Percentiles rank a stretch among this genome's conserved stretches.
These are phyloP conservation scores for Saccharomycopsis amapae DNA, from an alignment of 805 yeast species.

Conservation along the genomic window DNA sequence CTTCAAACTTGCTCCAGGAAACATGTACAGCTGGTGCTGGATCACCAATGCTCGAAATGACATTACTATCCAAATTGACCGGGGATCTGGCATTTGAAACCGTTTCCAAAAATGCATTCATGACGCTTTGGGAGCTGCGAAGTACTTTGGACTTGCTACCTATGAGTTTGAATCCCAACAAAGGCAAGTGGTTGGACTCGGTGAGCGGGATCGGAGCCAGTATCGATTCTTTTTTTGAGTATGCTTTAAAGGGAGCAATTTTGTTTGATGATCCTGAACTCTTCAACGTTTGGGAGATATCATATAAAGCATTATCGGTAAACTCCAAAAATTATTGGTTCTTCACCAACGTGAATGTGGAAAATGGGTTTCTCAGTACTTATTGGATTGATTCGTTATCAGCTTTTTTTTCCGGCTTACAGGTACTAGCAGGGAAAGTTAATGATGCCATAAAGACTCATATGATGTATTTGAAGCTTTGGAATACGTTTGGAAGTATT, in stretches of 20 bases:
- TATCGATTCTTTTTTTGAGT: constrained; percentile 84
- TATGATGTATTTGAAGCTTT: constrained; percentile 58
- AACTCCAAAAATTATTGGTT: constrained; percentile 45
- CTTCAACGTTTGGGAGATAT: constrained; percentile 47
- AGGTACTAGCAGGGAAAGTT: constrained; percentile 71
- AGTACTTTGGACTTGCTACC: constrained; percentile 62
- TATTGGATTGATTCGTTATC: constrained; percentile 81
- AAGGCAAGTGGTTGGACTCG: constrained; percentile 48
- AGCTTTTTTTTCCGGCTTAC: constrained; percentile 85
- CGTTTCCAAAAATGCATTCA: constrained; percentile 54
- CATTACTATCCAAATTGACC: constrained; percentile 66
- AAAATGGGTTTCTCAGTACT: constrained; percentile 42
- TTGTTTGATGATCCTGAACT: constrained; percentile 57
- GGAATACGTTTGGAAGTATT: constrained; percentile 72
- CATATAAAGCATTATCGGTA: constrained; percentile 51
- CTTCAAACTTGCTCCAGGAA: constrained; percentile 42
- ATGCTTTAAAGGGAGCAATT: constrained; percentile 70
- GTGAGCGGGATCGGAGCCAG: constrained; percentile 86
- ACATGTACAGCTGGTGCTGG: constrained; percentile 89
- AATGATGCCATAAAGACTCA: constrained; percentile 58
- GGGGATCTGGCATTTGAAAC: constrained; percentile 65
- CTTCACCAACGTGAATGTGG: constrained; percentile 48
- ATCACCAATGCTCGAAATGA: constrained; percentile 73
- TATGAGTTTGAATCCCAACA: constrained; percentile 61
- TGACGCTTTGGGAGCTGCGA: constrained; percentile 63